Conservation (phyloP, 108 stramenopile species). For the Fistulifera pelliculosa region DNA sequence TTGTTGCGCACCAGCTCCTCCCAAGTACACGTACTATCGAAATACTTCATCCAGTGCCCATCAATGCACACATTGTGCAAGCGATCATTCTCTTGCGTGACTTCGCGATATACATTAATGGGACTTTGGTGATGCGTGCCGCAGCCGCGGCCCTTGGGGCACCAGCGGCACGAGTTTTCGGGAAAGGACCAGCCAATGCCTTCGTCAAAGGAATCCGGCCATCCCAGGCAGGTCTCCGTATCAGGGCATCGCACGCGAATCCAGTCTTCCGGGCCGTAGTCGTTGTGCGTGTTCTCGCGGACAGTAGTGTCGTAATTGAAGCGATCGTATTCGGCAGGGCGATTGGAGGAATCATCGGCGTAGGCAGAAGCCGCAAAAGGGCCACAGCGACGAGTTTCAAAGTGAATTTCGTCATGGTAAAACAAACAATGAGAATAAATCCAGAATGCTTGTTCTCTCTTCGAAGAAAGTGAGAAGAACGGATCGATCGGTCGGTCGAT, state of each 20-base stretch:
- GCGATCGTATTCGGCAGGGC: conserved; percentile 4
- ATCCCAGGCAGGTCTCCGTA: conserved; percentile 35
- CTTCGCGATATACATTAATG: conserved; percentile 55
- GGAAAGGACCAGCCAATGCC: conserved; percentile 19
- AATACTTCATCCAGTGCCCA: conserved; percentile 14
- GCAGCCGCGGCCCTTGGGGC: conserved; percentile 20
- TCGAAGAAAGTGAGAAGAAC: too few species aligned
- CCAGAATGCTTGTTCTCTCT: too few species aligned
- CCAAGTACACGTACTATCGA: conserved; percentile 9
- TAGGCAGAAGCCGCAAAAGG: too few species aligned
- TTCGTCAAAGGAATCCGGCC: conserved; percentile 35
- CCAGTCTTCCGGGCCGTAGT: conserved; percentile 46
- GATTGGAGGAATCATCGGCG: background rate
- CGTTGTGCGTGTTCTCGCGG: conserved; percentile 4
- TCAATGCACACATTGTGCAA: conserved; percentile 12
- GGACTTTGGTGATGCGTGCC: conserved; percentile 35
- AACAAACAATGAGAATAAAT: too few species aligned
- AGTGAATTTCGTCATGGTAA: too few species aligned
- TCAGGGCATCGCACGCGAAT: conserved; percentile 25
- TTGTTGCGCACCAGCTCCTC: conserved; percentile 4
- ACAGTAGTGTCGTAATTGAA: conserved; percentile 11
- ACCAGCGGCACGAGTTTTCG: conserved; percentile 32
- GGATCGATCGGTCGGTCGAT: too few species aligned
- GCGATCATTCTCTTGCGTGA: conserved; percentile 7
- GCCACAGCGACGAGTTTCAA: too few species aligned